phyloP scores from a whole-genome alignment of 2,329 filamentous ascomycete genomes.

The Botrytis paeoniae region DNA sequence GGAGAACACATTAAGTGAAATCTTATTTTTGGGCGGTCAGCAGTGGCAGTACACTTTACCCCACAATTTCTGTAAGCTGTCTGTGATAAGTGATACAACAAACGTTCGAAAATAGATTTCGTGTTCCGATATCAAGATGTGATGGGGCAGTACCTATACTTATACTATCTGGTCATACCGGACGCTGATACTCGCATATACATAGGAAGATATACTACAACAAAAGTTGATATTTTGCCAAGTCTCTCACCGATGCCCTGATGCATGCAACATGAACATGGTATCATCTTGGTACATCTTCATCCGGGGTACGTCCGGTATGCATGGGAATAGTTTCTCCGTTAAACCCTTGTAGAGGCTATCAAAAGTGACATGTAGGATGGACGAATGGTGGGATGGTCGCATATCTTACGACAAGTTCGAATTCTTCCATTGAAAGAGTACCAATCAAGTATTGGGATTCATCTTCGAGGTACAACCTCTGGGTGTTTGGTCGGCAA shows the following conservation, averaged over 20 bases:
- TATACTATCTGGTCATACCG: background rate
- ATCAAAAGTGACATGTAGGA: background rate
- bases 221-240: background rate
- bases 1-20: background rate
- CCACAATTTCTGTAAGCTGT: background rate
- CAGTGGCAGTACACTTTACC: background rate
- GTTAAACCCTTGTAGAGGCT: background rate
- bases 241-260: background rate
- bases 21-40: background rate
- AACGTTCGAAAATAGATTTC: background rate
- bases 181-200: background rate
- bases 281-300: background rate
- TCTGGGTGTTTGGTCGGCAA: background rate
- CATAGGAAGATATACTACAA: background rate
- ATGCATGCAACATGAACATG: background rate
- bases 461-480: background rate
- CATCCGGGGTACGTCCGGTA: background rate
- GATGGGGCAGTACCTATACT: background rate
- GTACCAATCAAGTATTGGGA: background rate
- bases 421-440: background rate
- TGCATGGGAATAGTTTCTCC: background rate
- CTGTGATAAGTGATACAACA: background rate
- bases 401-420: background rate
- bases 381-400: background rate
- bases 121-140: background rate